Conservation (phyloP, 1,284 basidiomycete species). For the Cutaneotrichosporon sp. region DNA sequence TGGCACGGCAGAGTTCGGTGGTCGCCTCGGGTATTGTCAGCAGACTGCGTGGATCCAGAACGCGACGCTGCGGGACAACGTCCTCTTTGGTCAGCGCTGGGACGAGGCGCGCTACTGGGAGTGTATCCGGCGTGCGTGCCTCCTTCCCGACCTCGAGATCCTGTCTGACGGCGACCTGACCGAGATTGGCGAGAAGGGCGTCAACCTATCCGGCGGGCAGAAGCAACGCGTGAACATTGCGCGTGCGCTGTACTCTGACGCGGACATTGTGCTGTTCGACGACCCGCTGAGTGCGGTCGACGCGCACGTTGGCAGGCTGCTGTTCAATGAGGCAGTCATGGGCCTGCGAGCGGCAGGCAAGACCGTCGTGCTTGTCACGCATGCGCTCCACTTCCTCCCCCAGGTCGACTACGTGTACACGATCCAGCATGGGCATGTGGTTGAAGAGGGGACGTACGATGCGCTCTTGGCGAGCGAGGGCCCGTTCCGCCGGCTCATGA, state of each 20-base stretch:
- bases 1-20: slow-evolving; percentile 65
- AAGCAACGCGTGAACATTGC: slow-evolving; percentile 62
- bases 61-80: slow-evolving; percentile 61
- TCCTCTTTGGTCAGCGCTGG: slow-evolving; percentile 67
- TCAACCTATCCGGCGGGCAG: slow-evolving; percentile 51
- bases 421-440: slow-evolving; percentile 61
- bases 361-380: slow-evolving; percentile 69
- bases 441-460: slow-evolving; percentile 65
- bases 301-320: slow-evolving; percentile 78
- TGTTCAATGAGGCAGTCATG: slow-evolving; percentile 82
- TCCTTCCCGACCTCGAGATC: slow-evolving; percentile 68
- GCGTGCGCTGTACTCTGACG: slow-evolving; percentile 78
- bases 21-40: slow-evolving; percentile 74
- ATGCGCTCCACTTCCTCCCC: slow-evolving; percentile 54
- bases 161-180: slow-evolving; percentile 73
- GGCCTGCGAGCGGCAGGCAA: slow-evolving; percentile 61
- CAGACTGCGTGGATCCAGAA: slow-evolving; percentile 83
- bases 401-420: slow-evolving; percentile 45
- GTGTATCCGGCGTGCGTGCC: slow-evolving; percentile 63
- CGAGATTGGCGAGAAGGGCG: slow-evolving; percentile 53
- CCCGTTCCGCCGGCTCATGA: slow-evolving; percentile 62
- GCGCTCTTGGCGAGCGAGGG: slow-evolving; percentile 60
- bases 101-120: slow-evolving; percentile 68
- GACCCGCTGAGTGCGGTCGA: slow-evolving; percentile 76
- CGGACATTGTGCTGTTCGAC: slow-evolving; percentile 81